These are phyloP conservation scores for Castanea crenata DNA, from an alignment of 306 rosid species.

Conservation along the genomic window DNA sequence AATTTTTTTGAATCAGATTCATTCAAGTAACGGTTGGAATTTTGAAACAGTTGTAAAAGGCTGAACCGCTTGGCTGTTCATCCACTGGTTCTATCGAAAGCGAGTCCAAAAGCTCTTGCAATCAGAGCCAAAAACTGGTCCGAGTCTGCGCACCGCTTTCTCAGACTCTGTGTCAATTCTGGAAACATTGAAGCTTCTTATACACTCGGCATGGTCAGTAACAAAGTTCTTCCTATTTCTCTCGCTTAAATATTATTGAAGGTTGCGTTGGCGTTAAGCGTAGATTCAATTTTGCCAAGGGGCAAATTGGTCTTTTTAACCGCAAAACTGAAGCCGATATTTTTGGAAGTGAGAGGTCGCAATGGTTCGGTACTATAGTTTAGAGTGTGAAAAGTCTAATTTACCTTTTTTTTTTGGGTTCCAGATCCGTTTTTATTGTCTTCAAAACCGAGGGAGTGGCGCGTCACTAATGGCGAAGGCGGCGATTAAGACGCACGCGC, in stretches of 20 bases:
- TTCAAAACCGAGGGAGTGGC: slow-evolving; percentile 62
- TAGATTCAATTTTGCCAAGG: too few relatives aligned
- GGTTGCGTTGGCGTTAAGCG: too few relatives aligned
- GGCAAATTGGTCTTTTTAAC: too few relatives aligned
- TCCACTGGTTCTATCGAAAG: slow-evolving; percentile 64
- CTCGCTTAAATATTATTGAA: too few relatives aligned
- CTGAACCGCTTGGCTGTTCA: slow-evolving; percentile 51
- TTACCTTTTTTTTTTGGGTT: background rate
- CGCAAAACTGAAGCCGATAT: too few relatives aligned
- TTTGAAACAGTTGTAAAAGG: slow-evolving; percentile 59
- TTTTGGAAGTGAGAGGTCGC: too few relatives aligned
- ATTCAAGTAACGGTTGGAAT: background rate
- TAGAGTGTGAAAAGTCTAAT: too few relatives aligned
- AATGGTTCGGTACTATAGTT: too few relatives aligned
- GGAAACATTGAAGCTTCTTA: slow-evolving; percentile 78
- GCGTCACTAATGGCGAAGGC: slow-evolving; percentile 76
- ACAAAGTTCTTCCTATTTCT: background rate
- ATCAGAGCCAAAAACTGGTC: slow-evolving; percentile 61
- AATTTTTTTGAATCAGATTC: background rate
- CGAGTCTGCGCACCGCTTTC: slow-evolving; percentile 56
- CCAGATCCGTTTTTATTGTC: slow-evolving; percentile 87
- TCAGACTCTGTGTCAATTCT: slow-evolving; percentile 57
- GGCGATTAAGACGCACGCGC: slow-evolving; percentile 63
- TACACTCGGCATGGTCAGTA: slow-evolving; percentile 92
- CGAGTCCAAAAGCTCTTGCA: slow-evolving; percentile 47